Evolutionary conservation across 352 stramenopile species (phyloP), one percentile per base, ranked within the genome.

Genomic region (Phytopythium boreale): DNA sequence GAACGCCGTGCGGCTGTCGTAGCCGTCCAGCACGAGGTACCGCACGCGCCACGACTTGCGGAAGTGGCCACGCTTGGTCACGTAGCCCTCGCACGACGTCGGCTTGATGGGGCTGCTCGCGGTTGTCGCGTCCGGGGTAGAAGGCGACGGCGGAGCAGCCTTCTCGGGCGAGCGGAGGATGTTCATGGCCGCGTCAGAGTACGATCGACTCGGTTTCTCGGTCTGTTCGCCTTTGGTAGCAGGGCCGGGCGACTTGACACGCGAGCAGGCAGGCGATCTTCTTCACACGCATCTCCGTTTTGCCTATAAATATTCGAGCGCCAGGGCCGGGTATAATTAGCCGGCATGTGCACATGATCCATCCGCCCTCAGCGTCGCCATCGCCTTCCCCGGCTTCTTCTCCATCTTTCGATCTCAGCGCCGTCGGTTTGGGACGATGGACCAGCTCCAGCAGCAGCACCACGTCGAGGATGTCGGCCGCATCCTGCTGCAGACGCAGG

Each of bases 31-130:
- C 31, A 89, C 71, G 14, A 95, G 77, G 66, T 87, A 95, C 31
- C 87, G 83, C 44, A 92, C 76, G 47, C 80, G 80, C 87, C 84
- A 95, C 29, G 84, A 91, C 72, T 95, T 95, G 68, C 82, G 77
- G 55, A 93, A 89, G 66, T 93, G 84, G 0, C 84, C 84, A 56
- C 87, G 82, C 67, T 95, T 95, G 49, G 81, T 95, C 60, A 95
- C 84, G 68, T 95, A 95, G 55, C 87, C 87, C 64, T 93, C 87
- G 57, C 84, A 93, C 5, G 83, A 93, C 17, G 84, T 93, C 24
- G 81, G 80, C 47, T 78, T 80, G 52, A 78, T 71, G 37, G 79
- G 77, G 19, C 84, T 76, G 22, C 27, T 12, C 69, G 58, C 11
- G 14, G 31, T 55, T 56, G 34, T 22, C n/a, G 26, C 37, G 3